phyloP scores from a whole-genome alignment of 495 filamentous ascomycete genomes.

The Darksidea phi region DNA sequence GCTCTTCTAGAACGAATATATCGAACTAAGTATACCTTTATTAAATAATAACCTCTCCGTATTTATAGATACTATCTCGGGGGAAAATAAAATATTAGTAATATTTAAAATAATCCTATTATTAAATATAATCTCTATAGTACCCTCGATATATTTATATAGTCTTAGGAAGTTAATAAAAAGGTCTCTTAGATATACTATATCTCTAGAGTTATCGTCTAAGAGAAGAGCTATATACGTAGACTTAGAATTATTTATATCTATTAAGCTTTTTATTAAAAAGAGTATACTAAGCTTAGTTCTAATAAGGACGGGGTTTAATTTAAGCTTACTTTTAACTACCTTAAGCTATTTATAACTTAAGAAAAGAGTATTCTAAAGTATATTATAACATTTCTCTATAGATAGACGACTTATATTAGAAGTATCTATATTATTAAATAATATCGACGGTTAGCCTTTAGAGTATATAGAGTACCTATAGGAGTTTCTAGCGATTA shows the following conservation, averaged over 20 bases:
- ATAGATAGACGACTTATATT: slow-evolving; percentile 12
- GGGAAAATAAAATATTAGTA: slow-evolving; percentile 16
- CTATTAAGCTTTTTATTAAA: slow-evolving; percentile 4
- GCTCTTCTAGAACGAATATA: slow-evolving; percentile 22
- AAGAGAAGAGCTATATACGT: slow-evolving; percentile 16
- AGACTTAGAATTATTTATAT: slow-evolving; percentile 8
- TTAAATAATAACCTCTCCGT: slow-evolving; percentile 17
- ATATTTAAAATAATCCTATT: slow-evolving; percentile 17
- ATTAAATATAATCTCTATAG: slow-evolving; percentile 19
- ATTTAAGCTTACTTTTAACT: slow-evolving; percentile 18
- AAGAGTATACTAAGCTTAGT: slow-evolving; percentile 2
- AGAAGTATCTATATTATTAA: slow-evolving; percentile 10
- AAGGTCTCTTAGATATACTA: slow-evolving; percentile 19
- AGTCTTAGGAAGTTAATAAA: slow-evolving; percentile 16
- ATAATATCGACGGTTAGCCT: slow-evolving; percentile 10
- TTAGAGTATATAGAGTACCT: slow-evolving; percentile 17
- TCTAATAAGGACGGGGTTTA: slow-evolving; percentile 18
- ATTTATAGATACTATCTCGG: slow-evolving; percentile 17
- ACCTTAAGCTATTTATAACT: slow-evolving; percentile 19
- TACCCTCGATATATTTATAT: slow-evolving; percentile 14
- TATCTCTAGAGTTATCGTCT: slow-evolving; percentile 17
- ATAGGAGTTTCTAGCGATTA: slow-evolving; percentile 15
- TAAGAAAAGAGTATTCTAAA: slow-evolving; percentile 18
- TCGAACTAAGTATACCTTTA: slow-evolving; percentile 17
- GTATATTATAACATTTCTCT: slow-evolving; percentile 9